Evolutionary conservation across 2,329 filamentous ascomycete species (phyloP).

Genomic region (Paecilomyces niveus): DNA sequence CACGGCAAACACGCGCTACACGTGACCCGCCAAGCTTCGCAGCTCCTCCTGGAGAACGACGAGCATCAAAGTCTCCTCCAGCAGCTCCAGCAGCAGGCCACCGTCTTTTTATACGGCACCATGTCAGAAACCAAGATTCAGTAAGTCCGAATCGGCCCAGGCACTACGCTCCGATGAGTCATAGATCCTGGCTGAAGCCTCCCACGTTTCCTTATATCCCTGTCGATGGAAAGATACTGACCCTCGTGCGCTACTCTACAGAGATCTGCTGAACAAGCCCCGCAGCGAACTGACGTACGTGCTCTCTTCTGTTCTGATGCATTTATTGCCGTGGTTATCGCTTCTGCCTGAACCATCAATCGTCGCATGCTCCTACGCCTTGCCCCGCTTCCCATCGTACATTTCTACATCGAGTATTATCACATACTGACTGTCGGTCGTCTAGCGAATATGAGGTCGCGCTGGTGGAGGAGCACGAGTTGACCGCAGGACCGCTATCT

Average conservation of each 20-base stretch:
- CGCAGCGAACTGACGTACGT: slow-evolving; percentile 84
- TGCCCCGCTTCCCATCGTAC: slow-evolving; percentile 12
- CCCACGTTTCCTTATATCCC: slow-evolving; percentile 12
- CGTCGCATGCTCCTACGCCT: background rate
- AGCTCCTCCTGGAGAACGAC: slow-evolving; percentile 3
- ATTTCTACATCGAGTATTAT: slow-evolving; percentile 2
- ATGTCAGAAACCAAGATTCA: slow-evolving; percentile 68
- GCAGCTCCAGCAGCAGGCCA: slow-evolving; percentile 1
- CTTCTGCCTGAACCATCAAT: background rate
- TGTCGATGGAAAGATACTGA: slow-evolving; percentile 6
- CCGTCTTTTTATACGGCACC: slow-evolving; percentile 27
- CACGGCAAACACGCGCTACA: slow-evolving; percentile 20
- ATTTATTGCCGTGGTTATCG: background rate
- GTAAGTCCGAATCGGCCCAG: slow-evolving; percentile 39
- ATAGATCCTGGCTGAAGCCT: slow-evolving; percentile 4
- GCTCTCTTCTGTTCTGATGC: background rate
- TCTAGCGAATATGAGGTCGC: slow-evolving; percentile 82
- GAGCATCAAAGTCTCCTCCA: background rate
- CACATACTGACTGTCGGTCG: background rate
- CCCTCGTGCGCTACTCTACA: slow-evolving; percentile 36
- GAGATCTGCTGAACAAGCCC: slow-evolving; percentile 82
- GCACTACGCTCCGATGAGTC: slow-evolving; percentile 10
- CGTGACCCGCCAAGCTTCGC: slow-evolving; percentile 15
- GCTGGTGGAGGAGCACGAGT: slow-evolving; percentile 71
- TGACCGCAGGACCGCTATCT: slow-evolving; percentile 73